phyloP scores from a whole-genome alignment of 169 alveolate genomes.

The Plasmodium relictum region DNA sequence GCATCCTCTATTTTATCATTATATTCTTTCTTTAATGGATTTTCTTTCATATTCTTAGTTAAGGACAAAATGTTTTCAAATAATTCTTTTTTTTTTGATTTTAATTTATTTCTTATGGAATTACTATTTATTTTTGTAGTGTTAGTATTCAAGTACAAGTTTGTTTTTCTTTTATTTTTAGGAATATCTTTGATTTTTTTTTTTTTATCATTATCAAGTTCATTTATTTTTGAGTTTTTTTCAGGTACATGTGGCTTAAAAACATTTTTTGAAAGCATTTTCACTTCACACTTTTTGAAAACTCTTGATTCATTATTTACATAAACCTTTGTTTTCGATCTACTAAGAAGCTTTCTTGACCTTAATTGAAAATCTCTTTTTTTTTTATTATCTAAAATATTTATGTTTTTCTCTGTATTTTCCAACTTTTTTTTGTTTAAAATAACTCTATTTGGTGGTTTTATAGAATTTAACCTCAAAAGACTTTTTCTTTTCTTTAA shows the following conservation, averaged over 20 bases:
- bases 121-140: not conserved
- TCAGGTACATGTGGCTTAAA: constrained; percentile 32
- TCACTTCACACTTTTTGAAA: constrained; percentile 60
- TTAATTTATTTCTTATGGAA: constrained; percentile 53
- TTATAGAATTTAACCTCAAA: constrained; percentile 37
- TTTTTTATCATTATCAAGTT: constrained; percentile 4
- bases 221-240: constrained; percentile 16
- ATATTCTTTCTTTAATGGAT: constrained; percentile 58
- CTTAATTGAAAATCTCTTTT: not conserved
- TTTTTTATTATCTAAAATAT: constrained; percentile 25
- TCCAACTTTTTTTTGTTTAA: constrained; percentile 59
- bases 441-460: constrained; percentile 28
- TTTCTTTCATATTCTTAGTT: constrained; percentile 66
- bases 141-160: not conserved
- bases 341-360: constrained; percentile 18
- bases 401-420: constrained; percentile 23
- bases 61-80: constrained; percentile 63
- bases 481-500: constrained; percentile 55
- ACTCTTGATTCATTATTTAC: constrained; percentile 43
- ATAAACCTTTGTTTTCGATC: constrained; percentile 72
- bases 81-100: constrained; percentile 51
- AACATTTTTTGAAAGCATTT: constrained; percentile 57
- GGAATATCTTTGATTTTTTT: not conserved
- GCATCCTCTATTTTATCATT: constrained; percentile 35
- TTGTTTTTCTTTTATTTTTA: constrained; percentile 1